phyloP scores from a whole-genome alignment of 306 rosid genomes.

The Elaeagnus macrophylla region DNA sequence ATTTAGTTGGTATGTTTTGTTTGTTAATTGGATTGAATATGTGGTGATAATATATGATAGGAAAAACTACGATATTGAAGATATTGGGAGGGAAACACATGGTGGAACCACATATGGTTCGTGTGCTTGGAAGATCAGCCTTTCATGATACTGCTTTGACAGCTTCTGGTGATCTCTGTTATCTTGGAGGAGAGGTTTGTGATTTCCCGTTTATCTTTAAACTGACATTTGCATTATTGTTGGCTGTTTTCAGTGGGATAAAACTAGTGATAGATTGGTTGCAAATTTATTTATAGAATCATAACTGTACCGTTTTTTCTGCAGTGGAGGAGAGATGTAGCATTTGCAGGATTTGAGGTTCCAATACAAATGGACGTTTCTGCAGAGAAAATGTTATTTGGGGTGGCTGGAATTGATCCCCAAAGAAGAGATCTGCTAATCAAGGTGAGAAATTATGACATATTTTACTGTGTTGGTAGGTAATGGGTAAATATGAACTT shows the following conservation, averaged over 20 bases:
- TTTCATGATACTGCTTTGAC: conserved; percentile 70
- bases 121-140: conserved; percentile 57
- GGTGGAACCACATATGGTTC: too few relatives aligned
- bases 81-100: conserved; percentile 13
- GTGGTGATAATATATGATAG: conserved; percentile 21
- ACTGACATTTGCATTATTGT: neutral
- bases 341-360: conserved; percentile 88
- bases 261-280: neutral
- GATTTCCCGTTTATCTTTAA: neutral
- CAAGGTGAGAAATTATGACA: conserved; percentile 35
- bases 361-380: conserved; percentile 89
- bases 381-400: conserved; percentile 73
- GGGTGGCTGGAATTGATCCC: conserved; percentile 70
- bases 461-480: conserved; percentile 2
- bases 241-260: neutral
- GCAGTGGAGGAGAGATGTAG: conserved; percentile 93
- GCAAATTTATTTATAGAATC: neutral
- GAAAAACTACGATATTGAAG: conserved; percentile 77
- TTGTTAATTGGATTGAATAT: neutral
- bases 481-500: neutral
- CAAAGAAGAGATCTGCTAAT: conserved; percentile 71
- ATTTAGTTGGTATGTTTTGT: neutral
- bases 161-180: conserved; percentile 74
- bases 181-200: conserved; percentile 84
- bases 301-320: neutral